Evolutionary conservation across 371 early-diverging fungal species (phyloP).

Genomic region (Rhizopus microsporus): DNA sequence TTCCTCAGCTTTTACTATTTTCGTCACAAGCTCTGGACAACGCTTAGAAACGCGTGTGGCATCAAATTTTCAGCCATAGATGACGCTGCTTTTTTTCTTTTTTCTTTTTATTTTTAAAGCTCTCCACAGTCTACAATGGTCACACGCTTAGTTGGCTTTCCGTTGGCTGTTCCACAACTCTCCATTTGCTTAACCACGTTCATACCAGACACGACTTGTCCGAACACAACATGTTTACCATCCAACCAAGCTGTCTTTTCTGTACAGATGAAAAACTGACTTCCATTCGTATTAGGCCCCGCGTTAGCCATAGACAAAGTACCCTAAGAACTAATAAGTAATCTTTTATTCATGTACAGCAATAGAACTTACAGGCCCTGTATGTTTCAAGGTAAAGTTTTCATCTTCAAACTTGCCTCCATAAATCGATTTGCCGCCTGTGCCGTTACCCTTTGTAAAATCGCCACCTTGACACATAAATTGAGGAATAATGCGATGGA

Average conservation of each 20-base stretch:
- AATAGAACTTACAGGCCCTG: conserved; percentile 68
- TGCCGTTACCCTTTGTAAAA: conserved; percentile 89
- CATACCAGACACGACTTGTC: conserved; percentile 75
- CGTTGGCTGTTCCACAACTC: conserved; percentile 57
- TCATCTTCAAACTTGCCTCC: conserved; percentile 93
- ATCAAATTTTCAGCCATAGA: neutral
- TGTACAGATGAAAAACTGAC: conserved; percentile 97
- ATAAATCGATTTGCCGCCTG: conserved; percentile 95
- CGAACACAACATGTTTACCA: conserved; percentile 99
- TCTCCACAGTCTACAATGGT: conserved; percentile 71
- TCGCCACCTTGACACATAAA: conserved; percentile 99
- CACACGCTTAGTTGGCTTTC: conserved; percentile 59
- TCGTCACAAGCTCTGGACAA: conserved; percentile 57
- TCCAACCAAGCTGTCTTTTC: conserved; percentile 87
- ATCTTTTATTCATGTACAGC: neutral
- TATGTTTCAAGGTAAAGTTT: conserved; percentile 93
- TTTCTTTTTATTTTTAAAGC: conserved; percentile 18
- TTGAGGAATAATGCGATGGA: conserved; percentile 89
- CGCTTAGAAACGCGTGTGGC: too few species aligned
- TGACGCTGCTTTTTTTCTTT: neutral
- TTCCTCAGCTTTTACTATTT: conserved; percentile 67
- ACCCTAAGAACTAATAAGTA: conserved; percentile 34
- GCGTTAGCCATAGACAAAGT: conserved; percentile 93
- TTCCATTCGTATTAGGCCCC: conserved; percentile 92
- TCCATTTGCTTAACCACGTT: conserved; percentile 81